phyloP scores from a whole-genome alignment of 2,329 filamentous ascomycete genomes.

The Claviceps arundinis region DNA sequence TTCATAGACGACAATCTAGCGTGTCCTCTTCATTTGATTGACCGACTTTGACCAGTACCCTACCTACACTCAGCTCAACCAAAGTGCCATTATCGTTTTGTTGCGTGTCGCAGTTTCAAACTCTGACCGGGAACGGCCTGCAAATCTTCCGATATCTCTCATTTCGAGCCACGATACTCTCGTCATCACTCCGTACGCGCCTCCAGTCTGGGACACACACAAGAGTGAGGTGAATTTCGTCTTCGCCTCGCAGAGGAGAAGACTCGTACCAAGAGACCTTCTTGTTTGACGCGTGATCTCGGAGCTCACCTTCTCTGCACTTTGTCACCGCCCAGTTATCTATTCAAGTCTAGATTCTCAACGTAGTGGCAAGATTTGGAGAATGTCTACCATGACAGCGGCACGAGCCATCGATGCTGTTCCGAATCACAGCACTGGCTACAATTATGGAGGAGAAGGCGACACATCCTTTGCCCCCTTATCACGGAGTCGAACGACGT shows the following conservation, averaged over 20 bases:
- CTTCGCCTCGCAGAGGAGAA: not conserved
- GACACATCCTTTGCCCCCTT: constrained; percentile 10
- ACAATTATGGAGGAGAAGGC: constrained; percentile 4
- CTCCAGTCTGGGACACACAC: not conserved
- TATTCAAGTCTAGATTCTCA: not conserved
- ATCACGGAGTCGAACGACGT: constrained; percentile 17
- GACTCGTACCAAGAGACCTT: no score
- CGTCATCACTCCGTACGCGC: not conserved
- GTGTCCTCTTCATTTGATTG: not conserved
- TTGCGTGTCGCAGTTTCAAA: not conserved
- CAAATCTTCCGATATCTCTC: not conserved
- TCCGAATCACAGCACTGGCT: not conserved
- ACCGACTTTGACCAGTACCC: not conserved
- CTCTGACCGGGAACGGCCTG: not conserved
- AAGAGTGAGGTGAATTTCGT: not conserved
- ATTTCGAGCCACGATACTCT: not conserved
- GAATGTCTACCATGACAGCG: constrained; percentile 8
- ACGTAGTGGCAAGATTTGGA: not conserved
- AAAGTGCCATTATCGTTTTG: not conserved
- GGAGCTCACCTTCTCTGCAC: not conserved
- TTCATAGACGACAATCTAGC: not conserved
- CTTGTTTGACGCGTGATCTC: not conserved
- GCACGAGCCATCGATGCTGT: constrained; percentile 10
- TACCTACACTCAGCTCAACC: not conserved
- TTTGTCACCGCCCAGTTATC: not conserved